These are phyloP conservation scores for Didymella pinodella DNA, from an alignment of 2,329 filamentous ascomycete genomes.

Conservation along the genomic window DNA sequence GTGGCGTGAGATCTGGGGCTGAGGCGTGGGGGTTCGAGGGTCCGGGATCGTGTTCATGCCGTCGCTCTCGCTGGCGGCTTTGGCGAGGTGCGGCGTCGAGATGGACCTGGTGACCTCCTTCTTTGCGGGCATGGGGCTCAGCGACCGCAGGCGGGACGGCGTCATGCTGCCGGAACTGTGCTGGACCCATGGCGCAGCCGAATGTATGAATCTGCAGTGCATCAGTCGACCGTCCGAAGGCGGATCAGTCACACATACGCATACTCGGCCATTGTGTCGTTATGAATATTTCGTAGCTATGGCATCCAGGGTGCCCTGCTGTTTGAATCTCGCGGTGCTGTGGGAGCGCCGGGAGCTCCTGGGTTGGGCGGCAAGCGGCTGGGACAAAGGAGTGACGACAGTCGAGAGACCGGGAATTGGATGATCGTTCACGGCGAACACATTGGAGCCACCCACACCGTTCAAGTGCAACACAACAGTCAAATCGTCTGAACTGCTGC, in stretches of 20 bases:
- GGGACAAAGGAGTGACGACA: conserved; percentile 49
- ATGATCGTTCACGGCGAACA: conserved; percentile 20
- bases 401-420: conserved; percentile 23
- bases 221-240: conserved; percentile 4
- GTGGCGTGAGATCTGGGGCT: conserved; percentile 43
- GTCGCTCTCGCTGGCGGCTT: conserved; percentile 54
- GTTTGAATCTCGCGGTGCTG: conserved; percentile 5
- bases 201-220: conserved; percentile 42
- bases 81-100: conserved; percentile 48
- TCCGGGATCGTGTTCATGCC: conserved; percentile 74
- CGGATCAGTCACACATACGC: conserved; percentile 27
- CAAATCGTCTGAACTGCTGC: conserved; percentile 7
- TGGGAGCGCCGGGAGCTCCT: conserved; percentile 14
- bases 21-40: conserved; percentile 55
- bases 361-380: conserved; percentile 22
- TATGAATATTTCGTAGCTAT: conserved; percentile 12
- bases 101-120: conserved; percentile 51
- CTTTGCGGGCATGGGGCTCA: conserved; percentile 44
- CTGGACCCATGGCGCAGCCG: conserved; percentile 48
- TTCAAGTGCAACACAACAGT: conserved; percentile 12
- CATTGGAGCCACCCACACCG: conserved; percentile 18
- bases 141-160: conserved; percentile 47
- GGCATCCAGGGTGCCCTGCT: conserved; percentile 23
- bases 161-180: conserved; percentile 45
- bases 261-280: conserved; percentile 35